A percentile compares a stretch with the other conserved stretches of the same genome.
Evolutionary conservation across 805 yeast species (phyloP).

Genomic region (Metschnikowia bowlesiae): DNA sequence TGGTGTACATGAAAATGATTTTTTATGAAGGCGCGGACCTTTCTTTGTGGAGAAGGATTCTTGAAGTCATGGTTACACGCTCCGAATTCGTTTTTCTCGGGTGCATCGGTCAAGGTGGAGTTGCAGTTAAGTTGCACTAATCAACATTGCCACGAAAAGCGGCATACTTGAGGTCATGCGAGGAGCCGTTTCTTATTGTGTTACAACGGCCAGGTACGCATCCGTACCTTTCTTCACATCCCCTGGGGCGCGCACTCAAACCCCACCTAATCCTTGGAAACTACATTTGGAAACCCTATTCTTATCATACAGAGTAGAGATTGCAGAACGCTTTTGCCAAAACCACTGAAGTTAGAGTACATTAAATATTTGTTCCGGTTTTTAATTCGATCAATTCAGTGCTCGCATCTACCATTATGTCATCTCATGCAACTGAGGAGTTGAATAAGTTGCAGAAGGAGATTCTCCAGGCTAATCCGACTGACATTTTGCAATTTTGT

Average conservation of each 20-base stretch:
- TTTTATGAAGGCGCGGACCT: not conserved
- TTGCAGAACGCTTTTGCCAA: not conserved
- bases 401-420: constrained; percentile 4
- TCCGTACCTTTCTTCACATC: constrained; percentile 6
- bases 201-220: constrained; percentile 1
- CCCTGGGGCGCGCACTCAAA: constrained; percentile 8
- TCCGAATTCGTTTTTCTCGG: not conserved
- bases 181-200: not conserved
- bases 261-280: not conserved
- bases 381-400: not conserved
- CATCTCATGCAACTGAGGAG: constrained; percentile 40
- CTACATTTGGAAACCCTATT: not conserved
- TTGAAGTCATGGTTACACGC: not conserved
- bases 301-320: not conserved
- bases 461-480: constrained; percentile 48
- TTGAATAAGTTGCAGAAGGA: constrained; percentile 61
- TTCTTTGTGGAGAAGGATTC: not conserved
- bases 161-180: not conserved
- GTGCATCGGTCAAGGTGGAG: too few species aligned
- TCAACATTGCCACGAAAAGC: too few species aligned
- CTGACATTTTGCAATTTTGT: constrained; percentile 70
- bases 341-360: not conserved
- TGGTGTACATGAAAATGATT: not conserved
- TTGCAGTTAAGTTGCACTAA: too few species aligned
- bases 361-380: not conserved